Evolutionary conservation across 257 asterid species (phyloP).

Genomic region (Catharanthus roseus): DNA sequence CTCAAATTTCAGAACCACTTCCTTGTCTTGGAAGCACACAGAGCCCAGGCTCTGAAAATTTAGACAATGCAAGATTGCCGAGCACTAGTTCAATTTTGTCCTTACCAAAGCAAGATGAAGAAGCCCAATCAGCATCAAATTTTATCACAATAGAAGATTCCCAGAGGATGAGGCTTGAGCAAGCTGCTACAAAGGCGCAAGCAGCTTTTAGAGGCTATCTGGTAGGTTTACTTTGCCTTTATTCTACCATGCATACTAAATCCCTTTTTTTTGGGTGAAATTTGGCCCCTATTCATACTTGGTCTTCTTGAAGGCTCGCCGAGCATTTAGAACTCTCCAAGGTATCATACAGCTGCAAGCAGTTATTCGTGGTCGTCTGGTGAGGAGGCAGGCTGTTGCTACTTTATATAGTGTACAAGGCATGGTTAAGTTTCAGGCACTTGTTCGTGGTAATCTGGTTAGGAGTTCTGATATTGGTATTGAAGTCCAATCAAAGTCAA

Average conservation of each 20-base stretch:
- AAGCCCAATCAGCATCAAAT: constrained; percentile 15
- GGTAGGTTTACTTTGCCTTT: constrained; percentile 24
- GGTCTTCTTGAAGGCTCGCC: constrained; percentile 32
- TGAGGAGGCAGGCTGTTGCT: constrained; percentile 41
- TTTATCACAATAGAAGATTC: constrained; percentile 23
- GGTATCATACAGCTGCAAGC: constrained; percentile 30
- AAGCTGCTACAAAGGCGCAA: constrained; percentile 52
- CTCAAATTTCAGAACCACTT: constrained; percentile 28
- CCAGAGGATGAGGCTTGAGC: constrained; percentile 33
- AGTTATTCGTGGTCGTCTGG: constrained; percentile 35
- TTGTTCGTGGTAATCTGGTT: constrained; percentile 30
- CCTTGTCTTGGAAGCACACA: constrained; percentile 22
- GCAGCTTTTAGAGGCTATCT: constrained; percentile 45
- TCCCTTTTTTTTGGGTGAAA: neutral
- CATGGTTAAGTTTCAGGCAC: constrained; percentile 40
- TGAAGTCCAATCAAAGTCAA: constrained; percentile 16
- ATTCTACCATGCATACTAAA: neutral
- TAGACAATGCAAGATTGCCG: constrained; percentile 11
- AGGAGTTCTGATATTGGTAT: constrained; percentile 28
- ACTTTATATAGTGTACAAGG: constrained; percentile 31
- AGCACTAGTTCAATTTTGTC: constrained; percentile 23
- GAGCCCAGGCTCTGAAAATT: constrained; percentile 22
- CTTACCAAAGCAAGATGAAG: constrained; percentile 27
- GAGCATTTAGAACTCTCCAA: constrained; percentile 25
- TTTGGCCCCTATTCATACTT: neutral